A percentile compares a stretch with the other conserved stretches of the same genome.
Evolutionary conservation across 2,329 filamentous ascomycete genomes (phyloP).

Genomic region (Pyrenophora tritici-repentis): DNA sequence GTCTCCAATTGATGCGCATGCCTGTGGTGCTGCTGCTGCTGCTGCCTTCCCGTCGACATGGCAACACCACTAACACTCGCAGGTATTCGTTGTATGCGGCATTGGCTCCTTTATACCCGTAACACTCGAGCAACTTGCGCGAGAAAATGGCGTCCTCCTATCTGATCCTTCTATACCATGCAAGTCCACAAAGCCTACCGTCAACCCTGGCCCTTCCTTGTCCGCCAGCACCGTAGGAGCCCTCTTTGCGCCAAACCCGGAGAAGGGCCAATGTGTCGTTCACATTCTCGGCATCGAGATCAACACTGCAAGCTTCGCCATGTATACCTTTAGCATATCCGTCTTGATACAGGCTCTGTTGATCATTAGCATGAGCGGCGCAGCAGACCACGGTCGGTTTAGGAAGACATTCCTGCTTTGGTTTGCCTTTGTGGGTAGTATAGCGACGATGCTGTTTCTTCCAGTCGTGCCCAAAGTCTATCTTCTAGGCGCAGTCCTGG

Average conservation of each 20-base stretch:
- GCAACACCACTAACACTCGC: slow-evolving; percentile 6
- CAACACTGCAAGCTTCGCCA: slow-evolving; percentile 95
- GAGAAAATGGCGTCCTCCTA: slow-evolving; percentile 86
- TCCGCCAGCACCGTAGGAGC: slow-evolving; percentile 22
- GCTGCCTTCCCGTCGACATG: no score
- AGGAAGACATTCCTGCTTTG: slow-evolving; percentile 83
- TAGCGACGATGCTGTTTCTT: slow-evolving; percentile 87
- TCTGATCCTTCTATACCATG: slow-evolving; percentile 78
- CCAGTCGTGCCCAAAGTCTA: slow-evolving; percentile 76
- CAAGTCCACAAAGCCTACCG: slow-evolving; percentile 63
- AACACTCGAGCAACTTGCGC: slow-evolving; percentile 87
- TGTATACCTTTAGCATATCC: slow-evolving; percentile 96
- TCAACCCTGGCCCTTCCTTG: slow-evolving; percentile 31
- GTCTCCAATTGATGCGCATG: no score
- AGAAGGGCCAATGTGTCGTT: slow-evolving; percentile 73
- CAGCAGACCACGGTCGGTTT: slow-evolving; percentile 87
- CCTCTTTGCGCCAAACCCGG: slow-evolving; percentile 30
- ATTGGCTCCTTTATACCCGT: slow-evolving; percentile 90
- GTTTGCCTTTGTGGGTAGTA: slow-evolving; percentile 83
- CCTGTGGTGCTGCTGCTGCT: no score
- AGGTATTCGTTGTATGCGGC: slow-evolving; percentile 89
- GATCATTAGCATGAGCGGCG: slow-evolving; percentile 94
- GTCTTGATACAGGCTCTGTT: slow-evolving; percentile 86
- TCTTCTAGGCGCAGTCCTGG: slow-evolving; percentile 78
- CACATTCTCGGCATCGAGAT: slow-evolving; percentile 81